Evolutionary conservation across 345 rosid genomes (phyloP).

Genomic region (Iberis pinnata): DNA sequence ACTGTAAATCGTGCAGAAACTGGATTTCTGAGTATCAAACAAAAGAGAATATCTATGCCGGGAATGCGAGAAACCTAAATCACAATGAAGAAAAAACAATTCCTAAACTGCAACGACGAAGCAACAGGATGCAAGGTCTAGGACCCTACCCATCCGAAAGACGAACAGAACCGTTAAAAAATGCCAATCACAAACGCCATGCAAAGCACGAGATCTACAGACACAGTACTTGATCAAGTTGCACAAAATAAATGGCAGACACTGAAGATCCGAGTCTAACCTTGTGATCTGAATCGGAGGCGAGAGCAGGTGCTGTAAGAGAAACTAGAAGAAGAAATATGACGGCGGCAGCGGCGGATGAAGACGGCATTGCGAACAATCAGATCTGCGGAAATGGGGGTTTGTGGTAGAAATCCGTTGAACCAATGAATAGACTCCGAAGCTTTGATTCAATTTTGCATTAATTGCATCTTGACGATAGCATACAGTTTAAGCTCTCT

Average conservation of each 20-base stretch:
- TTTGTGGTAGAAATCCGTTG: slow-evolving; percentile 13
- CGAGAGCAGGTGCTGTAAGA: slow-evolving; percentile 37
- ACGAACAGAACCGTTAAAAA: slow-evolving; percentile 19
- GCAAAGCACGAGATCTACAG: slow-evolving; percentile 36
- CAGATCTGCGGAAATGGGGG: slow-evolving; percentile 43
- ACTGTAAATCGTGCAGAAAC: too few relatives aligned
- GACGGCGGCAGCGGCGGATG: slow-evolving; percentile 11
- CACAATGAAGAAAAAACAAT: too few relatives aligned
- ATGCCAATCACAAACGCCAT: slow-evolving; percentile 9
- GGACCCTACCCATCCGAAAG: not conserved
- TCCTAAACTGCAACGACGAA: too few relatives aligned
- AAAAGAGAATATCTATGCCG: too few relatives aligned
- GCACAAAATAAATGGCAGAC: not conserved
- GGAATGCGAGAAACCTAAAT: too few relatives aligned
- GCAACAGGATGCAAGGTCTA: not conserved
- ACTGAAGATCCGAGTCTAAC: slow-evolving; percentile 38
- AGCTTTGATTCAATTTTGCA: slow-evolving; percentile 6
- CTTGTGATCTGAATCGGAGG: slow-evolving; percentile 95
- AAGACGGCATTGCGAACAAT: slow-evolving; percentile 50
- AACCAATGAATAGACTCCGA: not conserved
- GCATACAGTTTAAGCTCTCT: slow-evolving; percentile 20
- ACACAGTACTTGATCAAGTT: slow-evolving; percentile 5
- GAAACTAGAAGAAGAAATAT: slow-evolving; percentile 34
- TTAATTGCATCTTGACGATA: slow-evolving; percentile 1
- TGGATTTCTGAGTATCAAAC: too few relatives aligned